Evolutionary conservation across 2,329 filamentous ascomycete species (phyloP), one percentile per base, ranked within the genome.

Genomic region (Pseudogymnoascus sp.): DNA sequence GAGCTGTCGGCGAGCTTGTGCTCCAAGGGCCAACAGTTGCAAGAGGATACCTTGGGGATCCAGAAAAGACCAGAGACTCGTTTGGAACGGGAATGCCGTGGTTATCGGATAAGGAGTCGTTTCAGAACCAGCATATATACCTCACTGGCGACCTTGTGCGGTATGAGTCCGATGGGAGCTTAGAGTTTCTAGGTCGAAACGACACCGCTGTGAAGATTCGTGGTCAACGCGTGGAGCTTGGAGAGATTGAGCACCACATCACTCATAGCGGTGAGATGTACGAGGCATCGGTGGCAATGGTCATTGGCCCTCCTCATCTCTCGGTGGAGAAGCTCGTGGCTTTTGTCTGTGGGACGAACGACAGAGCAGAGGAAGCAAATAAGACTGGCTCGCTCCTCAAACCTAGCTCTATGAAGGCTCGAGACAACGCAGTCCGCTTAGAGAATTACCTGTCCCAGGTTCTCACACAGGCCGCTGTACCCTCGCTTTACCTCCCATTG

Each of bases 181-280:
- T 87, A 65, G 79, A 82, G 31, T 87, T 87, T 70, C 72, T 86
- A 37, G 85, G 85, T 6, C 80, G 85, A 21, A 81, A 81, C 58
- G 85, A 88, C 68, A 82, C 84, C 23, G 85, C 88, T 71, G 80
- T 87, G 62, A 88, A 88, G 69, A 74, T 88, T 26, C 79, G 84
- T 35, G 85, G 85, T 0, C 85, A 88, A 68, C 75, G 85, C 45
- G 76, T 88, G 5, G 85, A 88, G 67, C 82, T 87, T 64, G 81
- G 80, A 16, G 85, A 88, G 69, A 86, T 88, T 35, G 49, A 58
- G 33, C 19, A 43, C 39, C 39, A 43, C 39, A n/a, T 43, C n/a
- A 33, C 62, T n/a, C n/a, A n/a, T 43, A n/a, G 14, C 39, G 39
- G 39, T 21, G 14, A n/a, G 39, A 21, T 43, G n/a, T n/a, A 43